Evolutionary conservation across 2,329 filamentous ascomycete species (phyloP).

Genomic region (Alternaria brassicicola): DNA sequence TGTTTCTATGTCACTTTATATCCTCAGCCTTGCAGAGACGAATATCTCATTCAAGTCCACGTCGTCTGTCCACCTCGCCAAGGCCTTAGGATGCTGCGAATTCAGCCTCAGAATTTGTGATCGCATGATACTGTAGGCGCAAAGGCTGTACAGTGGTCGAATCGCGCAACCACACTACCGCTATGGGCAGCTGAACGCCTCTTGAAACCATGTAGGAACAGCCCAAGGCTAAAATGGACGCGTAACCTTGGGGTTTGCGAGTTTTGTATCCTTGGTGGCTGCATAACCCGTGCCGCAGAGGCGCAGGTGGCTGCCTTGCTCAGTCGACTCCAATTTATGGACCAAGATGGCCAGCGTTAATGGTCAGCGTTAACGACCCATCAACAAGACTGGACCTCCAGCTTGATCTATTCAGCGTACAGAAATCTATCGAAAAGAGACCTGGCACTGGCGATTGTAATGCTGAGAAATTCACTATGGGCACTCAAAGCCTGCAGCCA

Average conservation of each 20-base stretch:
- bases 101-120: not conserved
- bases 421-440: no score
- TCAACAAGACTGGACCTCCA: not conserved
- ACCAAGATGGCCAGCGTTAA: no score
- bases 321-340: not conserved
- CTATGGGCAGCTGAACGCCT: not conserved
- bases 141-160: not conserved
- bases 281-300: constrained; percentile 1
- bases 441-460: not conserved
- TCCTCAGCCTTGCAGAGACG: not conserved
- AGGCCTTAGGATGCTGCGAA: not conserved
- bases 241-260: not conserved
- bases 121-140: not conserved
- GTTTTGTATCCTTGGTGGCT: constrained; percentile 2
- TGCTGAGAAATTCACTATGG: not conserved
- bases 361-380: not conserved
- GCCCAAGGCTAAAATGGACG: not conserved
- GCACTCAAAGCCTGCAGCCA: not conserved
- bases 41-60: not conserved
- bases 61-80: no score
- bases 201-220: not conserved
- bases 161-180: not conserved
- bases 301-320: constrained; percentile 1
- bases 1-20: not conserved
- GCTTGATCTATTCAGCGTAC: not conserved